These are phyloP conservation scores for Hypoxylon sp. DNA, from an alignment of 2,329 filamentous ascomycete genomes.

Conservation along the genomic window DNA sequence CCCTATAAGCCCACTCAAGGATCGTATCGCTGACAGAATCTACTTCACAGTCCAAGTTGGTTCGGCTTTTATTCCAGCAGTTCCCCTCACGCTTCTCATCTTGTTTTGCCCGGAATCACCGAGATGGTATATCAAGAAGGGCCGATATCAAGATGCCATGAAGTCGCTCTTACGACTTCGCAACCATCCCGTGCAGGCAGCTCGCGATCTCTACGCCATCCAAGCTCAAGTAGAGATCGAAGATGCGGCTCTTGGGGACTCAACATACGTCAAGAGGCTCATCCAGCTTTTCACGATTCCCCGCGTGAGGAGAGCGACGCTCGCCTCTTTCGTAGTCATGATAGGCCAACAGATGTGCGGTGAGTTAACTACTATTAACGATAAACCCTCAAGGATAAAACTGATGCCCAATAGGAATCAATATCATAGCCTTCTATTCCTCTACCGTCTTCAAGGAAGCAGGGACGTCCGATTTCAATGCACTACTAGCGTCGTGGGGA, in stretches of 20 bases:
- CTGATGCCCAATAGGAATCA: conserved; percentile 52
- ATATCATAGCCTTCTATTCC: conserved; percentile 64
- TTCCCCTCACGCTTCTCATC: conserved; percentile 41
- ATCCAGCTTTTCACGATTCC: conserved; percentile 69
- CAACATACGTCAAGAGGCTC: conserved; percentile 30
- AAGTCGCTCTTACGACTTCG: conserved; percentile 60
- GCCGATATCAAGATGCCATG: conserved; percentile 60
- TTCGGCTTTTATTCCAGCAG: conserved; percentile 45
- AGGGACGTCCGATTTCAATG: conserved; percentile 55
- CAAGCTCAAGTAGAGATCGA: conserved; percentile 54
- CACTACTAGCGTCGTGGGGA: conserved; percentile 59
- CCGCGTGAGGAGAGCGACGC: conserved; percentile 70
- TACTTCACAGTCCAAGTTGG: conserved; percentile 42
- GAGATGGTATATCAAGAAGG: conserved; percentile 62
- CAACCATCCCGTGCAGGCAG: conserved; percentile 64
- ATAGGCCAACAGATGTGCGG: conserved; percentile 73
- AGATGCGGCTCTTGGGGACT: conserved; percentile 56
- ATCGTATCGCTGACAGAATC: conserved; percentile 10
- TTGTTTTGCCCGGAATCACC: conserved; percentile 61
- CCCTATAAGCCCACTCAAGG: neutral
- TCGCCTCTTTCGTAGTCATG: conserved; percentile 77
- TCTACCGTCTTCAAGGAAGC: conserved; percentile 60
- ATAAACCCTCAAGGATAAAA: neutral
- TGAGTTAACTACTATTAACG: neutral
- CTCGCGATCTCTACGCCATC: conserved; percentile 58